These are phyloP conservation scores for Theobroma cacao DNA, from an alignment of 345 rosid species.

Conservation along the genomic window DNA sequence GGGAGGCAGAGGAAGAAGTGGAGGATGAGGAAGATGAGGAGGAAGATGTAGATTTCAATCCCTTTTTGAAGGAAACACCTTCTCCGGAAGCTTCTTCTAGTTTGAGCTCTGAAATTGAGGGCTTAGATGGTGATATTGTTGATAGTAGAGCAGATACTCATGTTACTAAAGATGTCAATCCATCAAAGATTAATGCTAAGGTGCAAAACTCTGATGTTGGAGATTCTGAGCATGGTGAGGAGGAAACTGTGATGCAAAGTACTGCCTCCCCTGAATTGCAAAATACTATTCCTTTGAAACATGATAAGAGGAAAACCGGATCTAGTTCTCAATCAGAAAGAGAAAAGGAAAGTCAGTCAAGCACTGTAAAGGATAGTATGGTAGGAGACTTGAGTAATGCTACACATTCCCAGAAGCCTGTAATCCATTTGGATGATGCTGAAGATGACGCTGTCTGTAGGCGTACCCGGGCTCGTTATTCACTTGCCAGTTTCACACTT, in stretches of 20 bases:
- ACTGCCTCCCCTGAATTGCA: conserved; percentile 21
- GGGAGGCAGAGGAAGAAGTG: conserved; percentile 44
- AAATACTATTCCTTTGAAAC: neutral
- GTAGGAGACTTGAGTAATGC: conserved; percentile 16
- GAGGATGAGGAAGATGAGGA: conserved; percentile 62
- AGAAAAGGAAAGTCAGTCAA: conserved; percentile 22
- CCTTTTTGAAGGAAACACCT: conserved; percentile 63
- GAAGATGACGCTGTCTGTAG: conserved; percentile 87
- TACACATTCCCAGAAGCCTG: conserved; percentile 18
- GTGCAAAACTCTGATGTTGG: conserved; percentile 26
- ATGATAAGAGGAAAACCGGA: conserved; percentile 24
- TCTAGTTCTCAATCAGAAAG: conserved; percentile 16
- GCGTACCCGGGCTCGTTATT: conserved; percentile 88
- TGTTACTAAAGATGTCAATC: conserved; percentile 6
- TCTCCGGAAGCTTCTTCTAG: conserved; percentile 87
- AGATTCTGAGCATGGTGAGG: conserved; percentile 38
- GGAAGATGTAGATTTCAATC: conserved; percentile 85
- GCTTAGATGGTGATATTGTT: conserved; percentile 37
- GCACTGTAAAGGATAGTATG: conserved; percentile 13
- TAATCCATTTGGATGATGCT: conserved; percentile 36
- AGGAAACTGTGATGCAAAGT: conserved; percentile 33
- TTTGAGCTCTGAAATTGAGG: conserved; percentile 77
- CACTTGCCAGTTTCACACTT: conserved; percentile 78
- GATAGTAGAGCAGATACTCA: conserved; percentile 8
- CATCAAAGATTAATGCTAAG: conserved; percentile 14